Evolutionary conservation across 2,329 filamentous ascomycete species (phyloP), one percentile per base, ranked within the genome.

Genomic region (Ophiostoma ulmi): DNA sequence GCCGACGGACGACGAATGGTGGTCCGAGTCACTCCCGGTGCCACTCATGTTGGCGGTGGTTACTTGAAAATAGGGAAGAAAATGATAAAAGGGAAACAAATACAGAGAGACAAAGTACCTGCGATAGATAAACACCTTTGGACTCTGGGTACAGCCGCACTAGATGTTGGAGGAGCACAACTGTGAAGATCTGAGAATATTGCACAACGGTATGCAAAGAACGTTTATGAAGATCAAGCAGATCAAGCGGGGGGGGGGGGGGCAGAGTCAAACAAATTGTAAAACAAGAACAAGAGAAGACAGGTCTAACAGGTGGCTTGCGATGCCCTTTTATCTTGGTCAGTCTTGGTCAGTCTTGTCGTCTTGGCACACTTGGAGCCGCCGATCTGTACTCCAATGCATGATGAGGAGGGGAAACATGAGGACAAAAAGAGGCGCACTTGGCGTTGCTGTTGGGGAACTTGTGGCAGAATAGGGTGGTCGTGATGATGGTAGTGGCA

Each of bases 351-450:
- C 48, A 55, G n/a, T 26, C 22, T 58, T 11, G 52, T 26, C 13
- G 52, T 26, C n/a, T 22, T 58, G 52, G 8, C 17, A 14, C 17
- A 14, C 14, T 63, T 63, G 58, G 58, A 35, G 58, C 35, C n/a
- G 58, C 58, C 58, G 58, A 63, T 63, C 22, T 11, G 52, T 35
- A 36, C 58, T 58, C 52, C 52, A 63, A 63, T 8, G 52, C 52
- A 55, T 11, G n/a, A n/a, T 2, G 14, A 48, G 8, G 22, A 26
- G 52, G 22, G 52, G 52, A 58, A 26, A 8, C 44, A 55, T 10
- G 31, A 39, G 38, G 38, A 39, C 38, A 39, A 39, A 39, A 39
- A 39, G 38, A 39, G 38, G 38, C 20, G 10, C 5, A 55, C 52
- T 55, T n/a, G 52, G 52, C 52, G 8, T 55, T 22, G 20, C 52